Percentiles rank a stretch among this genome's conserved stretches.
phyloP scores from a whole-genome alignment of 306 rosid species.

The Datisca glomerata region DNA sequence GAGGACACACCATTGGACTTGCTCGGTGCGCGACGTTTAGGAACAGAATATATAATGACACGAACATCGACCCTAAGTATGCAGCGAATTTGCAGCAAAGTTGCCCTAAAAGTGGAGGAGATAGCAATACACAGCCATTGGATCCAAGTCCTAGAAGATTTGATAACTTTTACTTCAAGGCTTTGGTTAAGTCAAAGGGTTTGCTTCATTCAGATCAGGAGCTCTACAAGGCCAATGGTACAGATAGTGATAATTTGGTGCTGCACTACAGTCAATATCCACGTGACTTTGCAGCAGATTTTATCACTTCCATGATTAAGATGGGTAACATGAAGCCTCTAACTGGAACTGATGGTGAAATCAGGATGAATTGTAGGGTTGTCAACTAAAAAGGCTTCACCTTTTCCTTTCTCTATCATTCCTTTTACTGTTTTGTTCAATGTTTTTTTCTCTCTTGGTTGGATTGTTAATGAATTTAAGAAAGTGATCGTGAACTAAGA shows the following conservation, averaged over 20 bases:
- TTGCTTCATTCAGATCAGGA: slow-evolving; percentile 31
- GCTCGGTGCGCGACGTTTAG: slow-evolving; percentile 17
- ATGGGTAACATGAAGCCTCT: slow-evolving; percentile 31
- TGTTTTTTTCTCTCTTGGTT: neutral
- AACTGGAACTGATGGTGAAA: slow-evolving; percentile 15
- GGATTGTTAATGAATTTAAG: neutral
- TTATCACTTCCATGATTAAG: slow-evolving; percentile 22
- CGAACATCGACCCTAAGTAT: slow-evolving; percentile 14
- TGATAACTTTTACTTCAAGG: slow-evolving; percentile 22
- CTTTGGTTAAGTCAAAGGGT: slow-evolving; percentile 12
- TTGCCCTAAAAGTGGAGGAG: slow-evolving; percentile 21
- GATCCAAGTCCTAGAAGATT: slow-evolving; percentile 4
- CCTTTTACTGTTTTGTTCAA: too few relatives aligned
- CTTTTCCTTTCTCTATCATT: neutral
- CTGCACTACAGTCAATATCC: slow-evolving; percentile 2
- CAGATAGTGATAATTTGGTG: slow-evolving; percentile 16
- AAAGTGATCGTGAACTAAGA: too few relatives aligned
- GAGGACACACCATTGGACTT: slow-evolving; percentile 21
- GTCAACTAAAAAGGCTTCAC: slow-evolving; percentile 6
- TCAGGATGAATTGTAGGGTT: slow-evolving; percentile 18
- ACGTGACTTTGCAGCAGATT: slow-evolving; percentile 1
- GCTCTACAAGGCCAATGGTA: slow-evolving; percentile 18
- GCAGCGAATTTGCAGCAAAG: slow-evolving; percentile 6
- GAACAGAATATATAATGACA: slow-evolving; percentile 19
- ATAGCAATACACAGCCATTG: slow-evolving; percentile 4